Evolutionary conservation across 371 early-diverging fungal species (phyloP), one percentile per base, ranked within the genome.

Genomic region (Vittaforma corneae): DNA sequence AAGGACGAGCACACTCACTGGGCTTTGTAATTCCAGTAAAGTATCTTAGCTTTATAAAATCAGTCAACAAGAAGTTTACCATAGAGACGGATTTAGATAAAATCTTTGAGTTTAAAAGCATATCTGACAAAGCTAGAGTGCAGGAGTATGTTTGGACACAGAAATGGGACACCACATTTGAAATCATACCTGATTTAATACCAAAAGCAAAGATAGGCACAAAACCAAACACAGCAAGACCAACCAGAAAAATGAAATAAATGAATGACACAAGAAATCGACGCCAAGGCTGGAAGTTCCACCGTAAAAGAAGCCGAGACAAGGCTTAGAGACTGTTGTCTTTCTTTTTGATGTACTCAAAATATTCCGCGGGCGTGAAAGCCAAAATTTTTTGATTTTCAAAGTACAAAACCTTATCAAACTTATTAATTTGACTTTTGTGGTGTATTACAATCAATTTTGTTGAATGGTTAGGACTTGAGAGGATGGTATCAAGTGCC

Each of bases 11-110:
- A 22, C 38, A 72, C 37, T 48, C 59, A 22, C n/a, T 67, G 3
- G 59, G 68, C 20, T 67, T 62, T 62, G 58, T 68, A 24, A 40
- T 72, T 20, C 73, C 73, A 40, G 57, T 61, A 9, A 59, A 72
- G 37, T 68, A 64, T 58, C 67, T 65, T 14, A 64, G 66, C 0
- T 72, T 72, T 65, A 58, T 72, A 22, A 65, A 55, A 22, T 34
- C 24, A 0, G 29, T 18, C 6, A 32, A 29, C 55, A 11, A 6
- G 5, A 6, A 24, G 5, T 44, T 9, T 44, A 44, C 35, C 34
- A 6, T 37, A 6, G 5, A 5, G 6, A 55, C 38, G 5, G 55
- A 55, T 55, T 9, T 55, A n/a, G 6, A 16, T 9, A 18, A 11
- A n/a, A 55, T 55, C 9, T 55, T 55, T 44, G 6, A 5, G 6